Percentiles rank a stretch among this genome's conserved stretches.
These are phyloP conservation scores for Asparagopsis taxiformis DNA, from an alignment of 31 red algal species.

Conservation along the genomic window DNA sequence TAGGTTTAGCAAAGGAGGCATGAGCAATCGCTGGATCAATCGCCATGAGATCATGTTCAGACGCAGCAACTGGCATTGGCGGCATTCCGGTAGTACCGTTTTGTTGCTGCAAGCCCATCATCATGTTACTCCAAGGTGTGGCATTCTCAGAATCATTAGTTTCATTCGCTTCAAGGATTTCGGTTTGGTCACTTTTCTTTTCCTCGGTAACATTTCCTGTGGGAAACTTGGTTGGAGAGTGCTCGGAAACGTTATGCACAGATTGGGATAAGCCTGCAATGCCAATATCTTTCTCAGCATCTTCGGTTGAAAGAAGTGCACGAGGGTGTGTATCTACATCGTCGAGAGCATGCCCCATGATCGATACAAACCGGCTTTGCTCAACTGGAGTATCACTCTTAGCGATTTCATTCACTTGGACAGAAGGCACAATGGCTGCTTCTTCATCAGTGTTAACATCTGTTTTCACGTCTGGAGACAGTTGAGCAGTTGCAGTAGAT, in stretches of 20 bases:
- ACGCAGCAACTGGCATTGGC: neutral
- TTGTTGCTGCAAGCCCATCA: slow-evolving; percentile 32
- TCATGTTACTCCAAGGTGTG: slow-evolving; percentile 26
- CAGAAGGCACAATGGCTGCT: neutral
- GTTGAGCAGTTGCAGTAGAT: too few species aligned
- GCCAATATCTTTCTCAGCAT: too few species aligned
- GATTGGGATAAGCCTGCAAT: too few species aligned
- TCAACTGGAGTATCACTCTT: slow-evolving; percentile 11
- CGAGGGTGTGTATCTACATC: neutral
- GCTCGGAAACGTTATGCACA: too few species aligned
- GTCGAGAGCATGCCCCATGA: slow-evolving; percentile 33
- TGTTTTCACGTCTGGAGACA: too few species aligned
- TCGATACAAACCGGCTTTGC: slow-evolving; percentile 56
- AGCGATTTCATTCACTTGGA: neutral
- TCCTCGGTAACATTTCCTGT: too few species aligned
- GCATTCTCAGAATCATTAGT: neutral
- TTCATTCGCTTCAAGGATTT: slow-evolving; percentile 8
- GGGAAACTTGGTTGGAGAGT: too few species aligned
- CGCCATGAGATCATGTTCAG: slow-evolving; percentile 64
- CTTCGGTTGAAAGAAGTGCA: neutral
- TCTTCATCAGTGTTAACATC: too few species aligned
- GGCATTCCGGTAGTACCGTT: neutral
- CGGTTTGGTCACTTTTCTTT: too few species aligned
- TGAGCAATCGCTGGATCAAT: slow-evolving; percentile 77
- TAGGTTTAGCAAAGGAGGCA: slow-evolving; percentile 53